These are phyloP conservation scores for Tricholoma flavovirens DNA, from an alignment of 768 basidiomycete species.

Conservation along the genomic window DNA sequence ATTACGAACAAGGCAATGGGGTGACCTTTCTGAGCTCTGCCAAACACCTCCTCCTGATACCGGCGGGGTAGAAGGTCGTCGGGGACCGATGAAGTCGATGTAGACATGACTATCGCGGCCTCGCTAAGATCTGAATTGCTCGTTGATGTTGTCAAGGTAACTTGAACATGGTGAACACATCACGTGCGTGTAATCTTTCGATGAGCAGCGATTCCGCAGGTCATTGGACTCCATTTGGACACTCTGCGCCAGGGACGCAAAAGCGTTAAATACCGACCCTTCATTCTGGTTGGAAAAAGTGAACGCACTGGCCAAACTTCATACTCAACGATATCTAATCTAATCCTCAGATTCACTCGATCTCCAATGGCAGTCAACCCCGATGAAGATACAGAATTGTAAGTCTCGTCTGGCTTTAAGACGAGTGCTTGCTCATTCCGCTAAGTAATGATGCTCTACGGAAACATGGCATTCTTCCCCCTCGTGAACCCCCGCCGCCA, in stretches of 20 bases:
- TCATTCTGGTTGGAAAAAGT: not conserved
- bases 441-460: slow-evolving; percentile 90
- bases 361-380: slow-evolving; percentile 64
- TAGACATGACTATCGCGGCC: not conserved
- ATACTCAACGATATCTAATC: not conserved
- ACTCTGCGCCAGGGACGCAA: slow-evolving; percentile 4
- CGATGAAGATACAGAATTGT: slow-evolving; percentile 97
- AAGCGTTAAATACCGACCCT: not conserved
- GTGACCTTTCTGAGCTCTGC: slow-evolving; percentile 48
- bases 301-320: not conserved
- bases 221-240: not conserved
- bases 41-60: slow-evolving; percentile 71
- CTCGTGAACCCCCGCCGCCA: slow-evolving; percentile 58
- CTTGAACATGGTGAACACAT: not conserved
- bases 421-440: slow-evolving; percentile 4
- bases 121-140: not conserved
- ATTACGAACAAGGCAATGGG: not conserved
- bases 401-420: slow-evolving; percentile 22
- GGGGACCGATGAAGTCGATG: not conserved
- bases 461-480: slow-evolving; percentile 87
- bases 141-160: not conserved
- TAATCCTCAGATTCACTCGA: not conserved
- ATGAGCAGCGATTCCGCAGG: not conserved
- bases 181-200: not conserved
- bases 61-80: slow-evolving; percentile 30